Evolutionary conservation across 805 yeast species (phyloP).

Genomic region (Ogataea salicorniae): DNA sequence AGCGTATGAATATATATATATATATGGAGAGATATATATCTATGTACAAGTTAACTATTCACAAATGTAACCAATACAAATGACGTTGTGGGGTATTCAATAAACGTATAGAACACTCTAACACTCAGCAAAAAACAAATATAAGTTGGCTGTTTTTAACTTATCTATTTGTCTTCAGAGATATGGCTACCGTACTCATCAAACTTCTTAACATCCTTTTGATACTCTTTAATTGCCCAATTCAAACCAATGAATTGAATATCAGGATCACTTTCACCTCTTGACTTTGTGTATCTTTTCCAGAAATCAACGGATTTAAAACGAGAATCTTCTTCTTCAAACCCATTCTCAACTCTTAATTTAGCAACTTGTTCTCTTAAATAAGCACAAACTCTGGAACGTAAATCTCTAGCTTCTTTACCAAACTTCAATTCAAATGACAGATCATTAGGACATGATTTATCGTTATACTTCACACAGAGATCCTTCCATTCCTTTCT

Average conservation of each 20-base stretch:
- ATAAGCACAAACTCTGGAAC: constrained; percentile 66
- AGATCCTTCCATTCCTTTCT: constrained; percentile 67
- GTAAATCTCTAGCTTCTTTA: constrained; percentile 53
- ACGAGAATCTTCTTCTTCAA: constrained; percentile 61
- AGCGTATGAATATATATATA: too few relatives aligned
- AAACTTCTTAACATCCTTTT: constrained; percentile 33
- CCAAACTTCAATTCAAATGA: constrained; percentile 61
- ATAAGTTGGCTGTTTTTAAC: too few relatives aligned
- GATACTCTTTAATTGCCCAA: constrained; percentile 76
- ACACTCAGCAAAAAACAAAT: too few relatives aligned
- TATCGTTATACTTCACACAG: constrained; percentile 50
- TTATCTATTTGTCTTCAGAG: constrained; percentile 1
- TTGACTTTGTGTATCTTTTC: constrained; percentile 58
- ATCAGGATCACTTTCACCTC: constrained; percentile 64
- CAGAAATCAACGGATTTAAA: constrained; percentile 70
- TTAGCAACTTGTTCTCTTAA: constrained; percentile 58
- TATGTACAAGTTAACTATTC: too few relatives aligned
- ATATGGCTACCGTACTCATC: constrained; percentile 31
- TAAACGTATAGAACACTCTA: too few relatives aligned
- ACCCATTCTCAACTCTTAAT: constrained; percentile 36
- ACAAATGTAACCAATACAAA: too few relatives aligned
- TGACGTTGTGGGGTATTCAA: too few relatives aligned
- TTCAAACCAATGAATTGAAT: constrained; percentile 71
- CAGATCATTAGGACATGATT: constrained; percentile 50
- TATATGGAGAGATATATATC: too few relatives aligned